A percentile compares a stretch with the other conserved stretches of the same genome.
Evolutionary conservation across 1,284 basidiomycete species (phyloP).

Genomic region (Malassezia brasiliensis): DNA sequence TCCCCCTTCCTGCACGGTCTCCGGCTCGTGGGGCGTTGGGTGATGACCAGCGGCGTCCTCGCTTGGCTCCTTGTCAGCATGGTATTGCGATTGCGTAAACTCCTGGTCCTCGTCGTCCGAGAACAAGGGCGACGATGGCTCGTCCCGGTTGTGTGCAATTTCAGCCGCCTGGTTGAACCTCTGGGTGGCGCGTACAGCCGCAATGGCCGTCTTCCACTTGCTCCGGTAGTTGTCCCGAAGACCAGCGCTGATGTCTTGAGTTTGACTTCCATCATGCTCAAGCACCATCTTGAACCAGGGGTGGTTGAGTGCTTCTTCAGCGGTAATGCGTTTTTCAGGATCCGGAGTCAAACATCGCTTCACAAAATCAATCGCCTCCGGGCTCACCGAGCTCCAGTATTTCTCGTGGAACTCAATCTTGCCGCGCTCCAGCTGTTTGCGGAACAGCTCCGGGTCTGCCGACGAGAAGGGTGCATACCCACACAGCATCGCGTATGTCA

Average conservation of each 20-base stretch:
- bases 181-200: conserved; percentile 43
- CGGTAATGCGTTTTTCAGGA: conserved; percentile 63
- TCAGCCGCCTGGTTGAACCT: conserved; percentile 28
- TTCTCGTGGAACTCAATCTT: conserved; percentile 72
- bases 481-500: conserved; percentile 60
- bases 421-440: conserved; percentile 70
- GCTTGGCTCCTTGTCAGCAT: background rate
- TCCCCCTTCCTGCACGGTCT: background rate
- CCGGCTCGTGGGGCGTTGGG: background rate
- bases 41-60: no score
- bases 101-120: conserved; percentile 13
- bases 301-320: conserved; percentile 62
- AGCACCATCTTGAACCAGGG: conserved; percentile 30
- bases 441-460: conserved; percentile 65
- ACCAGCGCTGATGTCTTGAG: conserved; percentile 32
- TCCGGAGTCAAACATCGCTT: conserved; percentile 63
- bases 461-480: conserved; percentile 66
- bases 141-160: background rate
- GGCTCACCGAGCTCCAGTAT: conserved; percentile 82
- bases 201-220: conserved; percentile 45
- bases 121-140: conserved; percentile 11
- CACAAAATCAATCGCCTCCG: conserved; percentile 74
- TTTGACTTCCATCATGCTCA: conserved; percentile 14
- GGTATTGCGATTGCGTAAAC: no score
- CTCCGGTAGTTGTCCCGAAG: conserved; percentile 46